These are phyloP conservation scores for Lipomyces orientalis DNA, from an alignment of 805 yeast species.

Conservation along the genomic window DNA sequence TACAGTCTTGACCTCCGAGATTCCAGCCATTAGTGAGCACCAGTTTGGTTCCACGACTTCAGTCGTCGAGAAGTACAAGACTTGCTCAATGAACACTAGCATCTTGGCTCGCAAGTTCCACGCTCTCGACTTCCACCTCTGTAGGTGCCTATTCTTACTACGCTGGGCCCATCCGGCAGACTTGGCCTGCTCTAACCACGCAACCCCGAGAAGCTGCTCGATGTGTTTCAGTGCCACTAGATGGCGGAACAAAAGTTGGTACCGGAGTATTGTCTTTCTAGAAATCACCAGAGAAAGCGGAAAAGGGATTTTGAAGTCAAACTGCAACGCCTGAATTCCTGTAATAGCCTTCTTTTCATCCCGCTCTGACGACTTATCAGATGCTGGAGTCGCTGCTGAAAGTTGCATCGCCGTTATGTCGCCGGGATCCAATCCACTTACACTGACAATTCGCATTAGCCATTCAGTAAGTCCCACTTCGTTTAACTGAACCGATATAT, in stretches of 20 bases:
- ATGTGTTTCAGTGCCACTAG: conserved; percentile 67
- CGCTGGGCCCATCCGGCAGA: conserved; percentile 80
- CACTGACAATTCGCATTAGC: conserved; percentile 46
- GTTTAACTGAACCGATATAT: conserved; percentile 45
- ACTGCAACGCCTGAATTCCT: conserved; percentile 47
- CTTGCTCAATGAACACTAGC: conserved; percentile 60
- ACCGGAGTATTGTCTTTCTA: conserved; percentile 72
- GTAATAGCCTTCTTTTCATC: conserved; percentile 37
- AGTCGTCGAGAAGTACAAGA: conserved; percentile 60
- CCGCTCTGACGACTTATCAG: conserved; percentile 25
- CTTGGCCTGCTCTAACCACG: conserved; percentile 73
- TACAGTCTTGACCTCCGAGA: conserved; percentile 47
- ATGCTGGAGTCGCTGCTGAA: conserved; percentile 13
- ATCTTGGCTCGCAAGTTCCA: conserved; percentile 52
- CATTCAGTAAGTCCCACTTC: conserved; percentile 45
- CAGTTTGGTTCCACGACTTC: conserved; percentile 67
- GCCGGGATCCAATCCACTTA: conserved; percentile 45
- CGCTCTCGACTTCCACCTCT: conserved; percentile 40
- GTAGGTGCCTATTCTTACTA: conserved; percentile 45
- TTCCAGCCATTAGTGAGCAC: conserved; percentile 47
- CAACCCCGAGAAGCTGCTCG: conserved; percentile 61
- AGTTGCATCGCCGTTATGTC: conserved; percentile 34
- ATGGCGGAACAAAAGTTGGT: conserved; percentile 79
- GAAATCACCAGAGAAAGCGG: conserved; percentile 81
- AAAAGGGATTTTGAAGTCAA: conserved; percentile 66